Base-by-base conservation (phyloP, 805 yeast species). In the Torulaspora quercuum region DNA sequence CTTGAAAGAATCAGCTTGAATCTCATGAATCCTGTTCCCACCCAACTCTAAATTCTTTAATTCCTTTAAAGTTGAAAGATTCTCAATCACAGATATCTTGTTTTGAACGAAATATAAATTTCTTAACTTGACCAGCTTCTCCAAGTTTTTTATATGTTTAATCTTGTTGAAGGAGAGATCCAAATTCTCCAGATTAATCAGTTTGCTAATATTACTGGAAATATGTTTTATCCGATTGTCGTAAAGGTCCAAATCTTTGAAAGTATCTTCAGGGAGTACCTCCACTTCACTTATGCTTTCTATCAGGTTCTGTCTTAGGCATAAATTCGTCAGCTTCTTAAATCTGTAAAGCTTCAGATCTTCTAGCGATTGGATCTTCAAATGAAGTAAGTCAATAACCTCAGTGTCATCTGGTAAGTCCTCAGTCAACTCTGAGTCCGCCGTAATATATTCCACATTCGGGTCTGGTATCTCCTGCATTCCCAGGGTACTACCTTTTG, bases 141-240 rank as follows among this genome's bases (percentile, higher is more conserved):
- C 82, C 28, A 90, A 49, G 58, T 88, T 85, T 64, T 85, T 84
- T 53, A 90, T 84, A 57, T 82, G 83, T 51, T 82, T 80, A 54
- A 90, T 85, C 55, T 81, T 84, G 62, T 92, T 92, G 65, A 92
- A 92, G 15, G 95, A 84, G 16, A 92, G 68, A 63, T 92, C 98
- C 49, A 92, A 67, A 35, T 55, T 71, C 38, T 61, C 71, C 44
- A 88, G 62, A 24, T 75, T 72, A 3, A 56, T 62, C 47, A 87
- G 73, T 31, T 76, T 75, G 43, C 73, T 76, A 12, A 87, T 56
- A 50, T 77, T 80, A 29, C 79, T 77, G 4, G 89, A 79, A 34
- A 92, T 86, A 55, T 88, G 96, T 46, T 80, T 78, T 51, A 92
- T 82, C 50, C 95, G 68, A 62, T 92, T 92, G 62, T 92, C 98